Conservation (phyloP, 768 basidiomycete species). For the Daedaleopsis sinensis region DNA sequence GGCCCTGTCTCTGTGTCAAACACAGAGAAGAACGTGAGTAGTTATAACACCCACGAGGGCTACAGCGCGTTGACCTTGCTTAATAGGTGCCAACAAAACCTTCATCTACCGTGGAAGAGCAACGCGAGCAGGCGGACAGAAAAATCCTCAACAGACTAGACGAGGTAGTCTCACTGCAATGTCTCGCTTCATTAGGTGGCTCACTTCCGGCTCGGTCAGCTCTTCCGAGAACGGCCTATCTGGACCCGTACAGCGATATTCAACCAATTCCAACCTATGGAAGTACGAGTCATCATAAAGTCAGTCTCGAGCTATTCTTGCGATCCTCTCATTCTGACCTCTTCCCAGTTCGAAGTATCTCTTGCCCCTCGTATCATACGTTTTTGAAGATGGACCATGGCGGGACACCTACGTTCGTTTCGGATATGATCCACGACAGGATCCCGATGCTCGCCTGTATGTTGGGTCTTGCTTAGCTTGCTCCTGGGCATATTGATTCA, state of each 20-base stretch:
- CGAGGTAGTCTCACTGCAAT: slow-evolving; percentile 41
- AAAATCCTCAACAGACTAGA: slow-evolving; percentile 56
- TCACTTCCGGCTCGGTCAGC: slow-evolving; percentile 40
- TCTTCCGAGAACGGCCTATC: slow-evolving; percentile 75
- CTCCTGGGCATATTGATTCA: background rate
- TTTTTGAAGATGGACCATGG: slow-evolving; percentile 94
- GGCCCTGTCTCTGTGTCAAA: slow-evolving; percentile 76
- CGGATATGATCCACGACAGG: slow-evolving; percentile 86
- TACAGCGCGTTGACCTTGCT: background rate
- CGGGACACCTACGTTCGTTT: slow-evolving; percentile 86
- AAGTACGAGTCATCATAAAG: slow-evolving; percentile 78
- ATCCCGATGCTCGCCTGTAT: slow-evolving; percentile 75
- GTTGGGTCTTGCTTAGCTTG: slow-evolving; percentile 29
- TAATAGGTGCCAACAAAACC: slow-evolving; percentile 66
- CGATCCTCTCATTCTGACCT: background rate
- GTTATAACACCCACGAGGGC: slow-evolving; percentile 37
- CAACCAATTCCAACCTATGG: slow-evolving; percentile 73
- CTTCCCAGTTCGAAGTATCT: slow-evolving; percentile 72
- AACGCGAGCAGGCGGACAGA: slow-evolving; percentile 55
- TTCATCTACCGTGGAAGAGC: slow-evolving; percentile 62
- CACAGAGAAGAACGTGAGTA: slow-evolving; percentile 43
- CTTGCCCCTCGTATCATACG: slow-evolving; percentile 81
- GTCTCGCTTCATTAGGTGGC: background rate
- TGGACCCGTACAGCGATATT: slow-evolving; percentile 90
- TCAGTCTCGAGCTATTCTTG: slow-evolving; percentile 35